These are phyloP conservation scores for Guyanaporus albipodus DNA, from an alignment of 768 basidiomycete species.

Conservation along the genomic window DNA sequence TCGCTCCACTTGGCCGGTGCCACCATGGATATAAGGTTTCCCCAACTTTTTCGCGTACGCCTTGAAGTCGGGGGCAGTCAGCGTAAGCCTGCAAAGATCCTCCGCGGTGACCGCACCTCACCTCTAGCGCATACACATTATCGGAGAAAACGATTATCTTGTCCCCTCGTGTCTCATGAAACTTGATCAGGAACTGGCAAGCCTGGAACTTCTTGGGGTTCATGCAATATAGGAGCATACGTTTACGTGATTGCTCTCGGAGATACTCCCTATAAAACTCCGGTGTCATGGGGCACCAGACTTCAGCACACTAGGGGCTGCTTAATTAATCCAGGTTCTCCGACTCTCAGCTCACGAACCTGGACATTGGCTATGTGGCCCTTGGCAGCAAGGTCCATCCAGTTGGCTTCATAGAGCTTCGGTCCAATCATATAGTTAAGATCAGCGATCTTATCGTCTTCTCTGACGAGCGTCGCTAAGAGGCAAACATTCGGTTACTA, in stretches of 20 bases:
- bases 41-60: conserved; percentile 91
- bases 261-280: conserved; percentile 99
- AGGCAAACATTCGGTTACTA: conserved; percentile 1
- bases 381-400: conserved; percentile 99
- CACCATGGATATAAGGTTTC: conserved; percentile 96
- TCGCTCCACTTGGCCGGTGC: conserved; percentile 90
- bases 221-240: conserved; percentile 98
- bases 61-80: conserved; percentile 34
- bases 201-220: conserved; percentile 99
- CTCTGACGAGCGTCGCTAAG: conserved; percentile 92
- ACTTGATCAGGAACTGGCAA: conserved; percentile 97
- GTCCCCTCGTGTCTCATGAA: conserved; percentile 95
- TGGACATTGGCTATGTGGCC: conserved; percentile 99
- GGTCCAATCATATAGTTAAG: conserved; percentile 99
- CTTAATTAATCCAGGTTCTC: neutral
- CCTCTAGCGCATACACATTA: conserved; percentile 96
- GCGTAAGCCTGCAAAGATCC: neutral
- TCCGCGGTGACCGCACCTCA: conserved; percentile 30
- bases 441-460: conserved; percentile 98
- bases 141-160: conserved; percentile 99
- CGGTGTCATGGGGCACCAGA: conserved; percentile 99
- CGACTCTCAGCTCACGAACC: conserved; percentile 43
- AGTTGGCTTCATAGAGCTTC: conserved; percentile 98
- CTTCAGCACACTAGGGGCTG: conserved; percentile 85
- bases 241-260: conserved; percentile 85